A percentile compares a stretch with the other conserved stretches of the same genome.
These are phyloP conservation scores for Rhizopus sp. DNA, from an alignment of 371 early-diverging fungal species.

Conservation along the genomic window DNA sequence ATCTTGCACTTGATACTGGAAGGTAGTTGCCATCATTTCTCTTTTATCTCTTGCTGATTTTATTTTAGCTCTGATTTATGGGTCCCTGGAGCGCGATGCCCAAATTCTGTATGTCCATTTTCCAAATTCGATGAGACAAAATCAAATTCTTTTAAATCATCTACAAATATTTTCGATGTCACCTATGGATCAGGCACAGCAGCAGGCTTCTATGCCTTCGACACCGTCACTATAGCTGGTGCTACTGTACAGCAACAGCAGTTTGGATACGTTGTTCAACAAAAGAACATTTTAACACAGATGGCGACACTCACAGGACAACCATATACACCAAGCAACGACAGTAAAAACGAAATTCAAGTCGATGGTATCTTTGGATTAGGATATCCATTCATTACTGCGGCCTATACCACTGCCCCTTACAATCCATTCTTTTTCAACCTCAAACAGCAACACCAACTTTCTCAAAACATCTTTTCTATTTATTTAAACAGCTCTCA, in stretches of 20 bases:
- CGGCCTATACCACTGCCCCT: conserved; percentile 17
- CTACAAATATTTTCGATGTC: conserved; percentile 21
- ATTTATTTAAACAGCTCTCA: conserved; percentile 34
- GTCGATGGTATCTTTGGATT: conserved; percentile 50
- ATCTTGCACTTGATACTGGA: conserved; percentile 34
- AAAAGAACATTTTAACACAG: conserved; percentile 25
- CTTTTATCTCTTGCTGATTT: too few relatives aligned
- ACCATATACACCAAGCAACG: conserved; percentile 5
- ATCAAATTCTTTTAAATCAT: conserved; percentile 32
- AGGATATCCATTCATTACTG: conserved; percentile 44
- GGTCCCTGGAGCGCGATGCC: conserved; percentile 36
- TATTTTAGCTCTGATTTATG: conserved; percentile 40
- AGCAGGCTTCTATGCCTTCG: conserved; percentile 33
- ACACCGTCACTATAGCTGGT: conserved; percentile 30
- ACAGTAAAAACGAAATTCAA: neutral
- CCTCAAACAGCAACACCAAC: conserved; percentile 29
- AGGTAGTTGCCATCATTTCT: conserved; percentile 14
- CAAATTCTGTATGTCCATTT: conserved; percentile 28
- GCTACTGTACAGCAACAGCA: conserved; percentile 38
- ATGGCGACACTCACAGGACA: conserved; percentile 5
- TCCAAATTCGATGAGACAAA: conserved; percentile 28
- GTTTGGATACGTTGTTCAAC: conserved; percentile 36
- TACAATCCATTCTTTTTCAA: conserved; percentile 50
- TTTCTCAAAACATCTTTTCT: conserved; percentile 40
- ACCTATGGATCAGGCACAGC: conserved; percentile 41